phyloP scores from a whole-genome alignment of 2,329 filamentous ascomycete genomes.

The Rhynchosporium graminicola region DNA sequence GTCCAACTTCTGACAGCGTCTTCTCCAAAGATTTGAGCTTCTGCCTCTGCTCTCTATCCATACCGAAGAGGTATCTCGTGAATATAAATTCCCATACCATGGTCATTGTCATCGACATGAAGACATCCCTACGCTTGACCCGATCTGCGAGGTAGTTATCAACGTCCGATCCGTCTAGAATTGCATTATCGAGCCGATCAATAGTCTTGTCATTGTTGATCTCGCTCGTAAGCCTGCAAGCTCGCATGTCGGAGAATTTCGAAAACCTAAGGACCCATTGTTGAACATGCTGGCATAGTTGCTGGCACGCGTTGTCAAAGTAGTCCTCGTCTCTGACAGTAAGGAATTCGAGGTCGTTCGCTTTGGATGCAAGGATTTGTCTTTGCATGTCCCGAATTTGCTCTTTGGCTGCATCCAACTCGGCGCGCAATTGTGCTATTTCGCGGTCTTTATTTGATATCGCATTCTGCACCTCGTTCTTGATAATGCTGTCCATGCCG shows the following conservation, averaged over 20 bases:
- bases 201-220: conserved; percentile 91
- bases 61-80: conserved; percentile 95
- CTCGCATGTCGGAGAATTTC: conserved; percentile 91
- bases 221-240: conserved; percentile 80
- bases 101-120: conserved; percentile 98
- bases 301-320: conserved; percentile 91
- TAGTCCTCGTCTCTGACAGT: conserved; percentile 86
- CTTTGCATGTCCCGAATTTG: conserved; percentile 59
- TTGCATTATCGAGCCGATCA: conserved; percentile 89
- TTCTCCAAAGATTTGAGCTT: conserved; percentile 97
- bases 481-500: conserved; percentile 62
- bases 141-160: conserved; percentile 86
- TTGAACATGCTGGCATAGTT: conserved; percentile 92
- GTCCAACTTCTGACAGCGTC: conserved; percentile 83
- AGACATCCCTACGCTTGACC: conserved; percentile 85
- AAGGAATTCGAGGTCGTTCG: conserved; percentile 72
- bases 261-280: conserved; percentile 98
- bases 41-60: conserved; percentile 96
- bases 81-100: conserved; percentile 99
- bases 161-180: conserved; percentile 92
- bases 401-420: conserved; percentile 71
- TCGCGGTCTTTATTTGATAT: conserved; percentile 83
- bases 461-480: conserved; percentile 61
- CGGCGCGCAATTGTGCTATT: conserved; percentile 72
- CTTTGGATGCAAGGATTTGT: conserved; percentile 59